phyloP scores from a whole-genome alignment of 192 early-diverging fungal species.

The Backusella tarrabulga region DNA sequence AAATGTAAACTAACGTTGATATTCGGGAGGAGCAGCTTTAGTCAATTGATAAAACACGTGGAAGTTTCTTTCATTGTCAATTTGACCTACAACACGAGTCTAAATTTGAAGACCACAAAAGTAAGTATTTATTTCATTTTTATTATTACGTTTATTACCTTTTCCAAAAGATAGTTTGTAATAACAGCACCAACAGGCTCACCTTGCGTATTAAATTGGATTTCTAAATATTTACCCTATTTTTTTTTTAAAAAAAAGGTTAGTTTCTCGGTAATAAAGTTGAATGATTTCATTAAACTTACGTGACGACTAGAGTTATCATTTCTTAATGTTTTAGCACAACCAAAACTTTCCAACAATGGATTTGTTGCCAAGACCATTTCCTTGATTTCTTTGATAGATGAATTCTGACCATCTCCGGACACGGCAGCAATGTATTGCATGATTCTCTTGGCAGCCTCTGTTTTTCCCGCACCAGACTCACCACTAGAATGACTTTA shows the following conservation, averaged over 20 bases:
- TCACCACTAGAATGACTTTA: conserved; percentile 65
- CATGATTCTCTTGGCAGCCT: conserved; percentile 92
- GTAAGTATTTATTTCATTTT: background rate
- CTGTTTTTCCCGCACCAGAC: conserved; percentile 90
- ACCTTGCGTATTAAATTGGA: conserved; percentile 90
- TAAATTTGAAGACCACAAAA: conserved; percentile 29
- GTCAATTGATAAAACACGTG: conserved; percentile 95
- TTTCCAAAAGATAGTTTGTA: conserved; percentile 97
- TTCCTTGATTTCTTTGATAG: conserved; percentile 94
- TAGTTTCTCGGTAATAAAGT: background rate
- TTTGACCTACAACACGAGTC: conserved; percentile 93
- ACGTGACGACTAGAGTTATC: conserved; percentile 98
- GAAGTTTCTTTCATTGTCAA: conserved; percentile 94
- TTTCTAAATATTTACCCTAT: conserved; percentile 98
- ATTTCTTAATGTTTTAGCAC: conserved; percentile 97
- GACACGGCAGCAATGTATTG: conserved; percentile 98
- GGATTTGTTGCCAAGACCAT: conserved; percentile 99
- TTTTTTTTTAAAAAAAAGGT: conserved; percentile 7
- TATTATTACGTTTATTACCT: conserved; percentile 47
- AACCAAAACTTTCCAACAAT: conserved; percentile 96
- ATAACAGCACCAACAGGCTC: conserved; percentile 96
- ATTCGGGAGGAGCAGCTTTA: conserved; percentile 73
- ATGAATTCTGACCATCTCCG: conserved; percentile 62
- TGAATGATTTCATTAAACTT: conserved; percentile 20
- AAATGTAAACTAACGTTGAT: conserved; percentile 49